These are phyloP conservation scores for Knoxia roxburghii DNA, from an alignment of 257 asterid genomes.

Conservation along the genomic window DNA sequence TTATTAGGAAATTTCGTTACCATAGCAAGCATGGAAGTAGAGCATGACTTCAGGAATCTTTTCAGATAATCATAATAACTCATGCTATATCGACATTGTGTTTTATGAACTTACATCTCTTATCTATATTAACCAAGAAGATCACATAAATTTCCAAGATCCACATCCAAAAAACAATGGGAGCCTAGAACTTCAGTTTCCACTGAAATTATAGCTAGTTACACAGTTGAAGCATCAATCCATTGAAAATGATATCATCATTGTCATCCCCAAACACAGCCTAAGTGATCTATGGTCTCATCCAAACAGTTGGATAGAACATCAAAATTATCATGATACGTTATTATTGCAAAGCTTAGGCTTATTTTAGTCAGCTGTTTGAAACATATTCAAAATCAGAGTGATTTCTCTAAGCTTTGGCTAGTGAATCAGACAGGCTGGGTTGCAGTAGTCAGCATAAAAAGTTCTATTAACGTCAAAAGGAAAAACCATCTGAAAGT, in stretches of 20 bases:
- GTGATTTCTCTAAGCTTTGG: not conserved
- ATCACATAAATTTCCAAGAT: not conserved
- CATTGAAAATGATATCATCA: not conserved
- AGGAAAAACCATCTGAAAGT: not conserved
- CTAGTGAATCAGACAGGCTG: not conserved
- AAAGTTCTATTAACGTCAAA: not conserved
- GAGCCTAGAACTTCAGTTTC: not conserved
- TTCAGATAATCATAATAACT: not conserved
- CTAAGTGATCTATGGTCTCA: not conserved
- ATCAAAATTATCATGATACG: not conserved
- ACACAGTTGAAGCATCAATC: not conserved
- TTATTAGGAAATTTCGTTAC: not conserved
- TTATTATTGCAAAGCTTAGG: not conserved
- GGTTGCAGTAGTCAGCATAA: not conserved
- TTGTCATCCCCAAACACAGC: not conserved
- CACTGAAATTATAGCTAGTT: not conserved
- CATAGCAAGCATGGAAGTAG: constrained; percentile 1
- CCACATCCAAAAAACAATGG: not conserved
- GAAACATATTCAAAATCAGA: not conserved
- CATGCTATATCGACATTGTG: not conserved
- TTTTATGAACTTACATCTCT: not conserved
- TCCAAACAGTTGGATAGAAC: not conserved
- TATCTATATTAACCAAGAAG: not conserved
- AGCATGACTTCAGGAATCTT: not conserved
- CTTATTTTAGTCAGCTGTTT: not conserved